phyloP scores from a whole-genome alignment of 129 eudicot species.

The Escallonia rubra region DNA sequence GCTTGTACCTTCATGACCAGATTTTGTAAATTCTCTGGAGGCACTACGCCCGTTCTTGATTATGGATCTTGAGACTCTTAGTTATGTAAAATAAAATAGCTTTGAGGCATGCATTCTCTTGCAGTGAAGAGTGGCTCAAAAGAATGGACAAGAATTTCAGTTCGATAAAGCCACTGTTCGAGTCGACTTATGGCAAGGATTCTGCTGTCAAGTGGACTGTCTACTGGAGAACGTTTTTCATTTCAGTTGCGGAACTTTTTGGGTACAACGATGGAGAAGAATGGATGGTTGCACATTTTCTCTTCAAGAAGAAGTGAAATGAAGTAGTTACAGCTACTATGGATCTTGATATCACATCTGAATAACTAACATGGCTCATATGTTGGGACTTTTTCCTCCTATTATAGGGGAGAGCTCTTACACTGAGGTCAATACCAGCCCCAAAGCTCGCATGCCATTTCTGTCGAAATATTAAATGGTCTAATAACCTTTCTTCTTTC shows the following conservation, averaged over 20 bases:
- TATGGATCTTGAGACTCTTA: no score
- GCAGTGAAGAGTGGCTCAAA: conserved; percentile 96
- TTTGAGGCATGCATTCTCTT: conserved; percentile 5
- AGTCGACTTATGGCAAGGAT: conserved; percentile 91
- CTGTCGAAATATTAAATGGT: no score
- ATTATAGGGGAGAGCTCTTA: no score
- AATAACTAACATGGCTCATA: no score
- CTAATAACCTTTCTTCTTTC: no score
- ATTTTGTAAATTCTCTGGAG: not conserved
- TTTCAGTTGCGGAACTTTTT: conserved; percentile 83
- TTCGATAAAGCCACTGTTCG: conserved; percentile 76
- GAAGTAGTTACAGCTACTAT: not conserved
- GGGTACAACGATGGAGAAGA: conserved; percentile 92
- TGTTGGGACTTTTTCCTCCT: no score
- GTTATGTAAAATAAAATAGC: no score
- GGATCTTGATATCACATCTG: no score
- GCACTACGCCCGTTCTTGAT: no score
- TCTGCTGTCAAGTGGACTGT: conserved; percentile 88
- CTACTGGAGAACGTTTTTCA: conserved; percentile 94
- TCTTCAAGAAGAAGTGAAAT: conserved; percentile 73
- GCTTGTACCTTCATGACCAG: not conserved
- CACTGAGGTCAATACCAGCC: no score
- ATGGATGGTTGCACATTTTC: conserved; percentile 96
- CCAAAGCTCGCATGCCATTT: no score
- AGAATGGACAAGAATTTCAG: conserved; percentile 75